Conservation (phyloP, 345 rosid genomes). For the Syzygium jambos region DNA sequence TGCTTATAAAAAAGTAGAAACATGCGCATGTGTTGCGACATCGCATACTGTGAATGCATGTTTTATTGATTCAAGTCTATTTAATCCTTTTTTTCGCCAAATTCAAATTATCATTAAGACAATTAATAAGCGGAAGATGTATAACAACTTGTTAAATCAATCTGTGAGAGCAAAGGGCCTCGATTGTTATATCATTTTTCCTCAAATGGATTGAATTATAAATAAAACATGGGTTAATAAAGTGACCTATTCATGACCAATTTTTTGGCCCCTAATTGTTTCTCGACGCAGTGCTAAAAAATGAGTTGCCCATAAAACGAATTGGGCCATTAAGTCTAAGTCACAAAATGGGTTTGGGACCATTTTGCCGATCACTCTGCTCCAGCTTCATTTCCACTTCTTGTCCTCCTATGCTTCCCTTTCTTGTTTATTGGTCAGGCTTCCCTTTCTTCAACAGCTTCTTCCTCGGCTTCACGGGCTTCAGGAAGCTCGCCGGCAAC, state of each 20-base stretch:
- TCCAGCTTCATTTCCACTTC: not conserved
- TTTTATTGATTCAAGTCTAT: too few relatives aligned
- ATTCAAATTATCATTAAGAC: not conserved
- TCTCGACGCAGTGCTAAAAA: not conserved
- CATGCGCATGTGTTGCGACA: too few relatives aligned
- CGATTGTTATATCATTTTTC: not conserved
- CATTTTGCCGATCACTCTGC: not conserved
- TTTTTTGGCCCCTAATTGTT: not conserved
- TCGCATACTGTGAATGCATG: too few relatives aligned
- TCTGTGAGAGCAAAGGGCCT: not conserved
- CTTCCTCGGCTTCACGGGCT: not conserved
- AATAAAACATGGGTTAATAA: not conserved
- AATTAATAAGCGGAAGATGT: not conserved
- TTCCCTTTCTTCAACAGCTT: not conserved
- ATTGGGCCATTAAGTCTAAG: not conserved
- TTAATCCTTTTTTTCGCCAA: too few relatives aligned
- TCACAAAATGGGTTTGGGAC: not conserved
- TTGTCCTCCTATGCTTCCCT: not conserved
- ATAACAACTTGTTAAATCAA: not conserved
- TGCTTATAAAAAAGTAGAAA: too few relatives aligned
- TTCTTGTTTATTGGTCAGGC: not conserved
- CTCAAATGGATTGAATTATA: not conserved
- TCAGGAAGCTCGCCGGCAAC: not conserved
- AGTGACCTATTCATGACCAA: not conserved
- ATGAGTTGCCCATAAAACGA: not conserved